Evolutionary conservation across 768 basidiomycete species (phyloP).

Genomic region (Gyrodon lividus): DNA sequence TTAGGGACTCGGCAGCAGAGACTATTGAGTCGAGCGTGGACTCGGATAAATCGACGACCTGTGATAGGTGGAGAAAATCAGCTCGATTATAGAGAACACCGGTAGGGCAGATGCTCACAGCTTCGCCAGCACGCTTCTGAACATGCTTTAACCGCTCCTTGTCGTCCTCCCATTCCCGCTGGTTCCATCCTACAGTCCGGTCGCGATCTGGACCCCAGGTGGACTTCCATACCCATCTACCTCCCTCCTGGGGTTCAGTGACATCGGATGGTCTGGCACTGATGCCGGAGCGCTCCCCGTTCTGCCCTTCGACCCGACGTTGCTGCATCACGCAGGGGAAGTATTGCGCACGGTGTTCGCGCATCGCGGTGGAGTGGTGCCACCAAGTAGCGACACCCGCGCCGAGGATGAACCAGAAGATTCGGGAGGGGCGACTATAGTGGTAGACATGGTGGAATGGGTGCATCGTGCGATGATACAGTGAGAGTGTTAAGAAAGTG

Average conservation of each 20-base stretch:
- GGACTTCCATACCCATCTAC: slow-evolving; percentile 6
- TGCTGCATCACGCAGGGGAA: slow-evolving; percentile 29
- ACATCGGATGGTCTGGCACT: slow-evolving; percentile 5
- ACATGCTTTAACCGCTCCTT: slow-evolving; percentile 45
- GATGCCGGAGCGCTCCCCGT: slow-evolving; percentile 11
- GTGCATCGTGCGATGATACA: slow-evolving; percentile 17
- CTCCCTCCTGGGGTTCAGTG: slow-evolving; percentile 5
- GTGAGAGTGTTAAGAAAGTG: neutral
- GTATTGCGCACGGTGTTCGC: slow-evolving; percentile 38
- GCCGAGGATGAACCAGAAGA: slow-evolving; percentile 70
- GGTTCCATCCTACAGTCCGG: slow-evolving; percentile 22
- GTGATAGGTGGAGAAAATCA: neutral
- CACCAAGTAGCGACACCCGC: slow-evolving; percentile 41
- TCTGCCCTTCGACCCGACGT: slow-evolving; percentile 16
- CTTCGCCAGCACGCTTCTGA: slow-evolving; percentile 49
- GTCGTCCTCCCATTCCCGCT: slow-evolving; percentile 46
- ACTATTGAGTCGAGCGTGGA: slow-evolving; percentile 63
- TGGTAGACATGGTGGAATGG: slow-evolving; percentile 18
- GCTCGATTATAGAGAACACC: neutral
- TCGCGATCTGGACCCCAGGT: slow-evolving; percentile 5
- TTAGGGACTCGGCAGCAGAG: slow-evolving; percentile 54
- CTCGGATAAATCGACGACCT: slow-evolving; percentile 66
- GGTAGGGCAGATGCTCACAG: slow-evolving; percentile 34
- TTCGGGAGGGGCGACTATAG: slow-evolving; percentile 49
- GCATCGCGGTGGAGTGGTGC: slow-evolving; percentile 41